Evolutionary conservation across 768 basidiomycete species (phyloP), one percentile per base, ranked within the genome.

Genomic region (Hypholoma fasciculare): DNA sequence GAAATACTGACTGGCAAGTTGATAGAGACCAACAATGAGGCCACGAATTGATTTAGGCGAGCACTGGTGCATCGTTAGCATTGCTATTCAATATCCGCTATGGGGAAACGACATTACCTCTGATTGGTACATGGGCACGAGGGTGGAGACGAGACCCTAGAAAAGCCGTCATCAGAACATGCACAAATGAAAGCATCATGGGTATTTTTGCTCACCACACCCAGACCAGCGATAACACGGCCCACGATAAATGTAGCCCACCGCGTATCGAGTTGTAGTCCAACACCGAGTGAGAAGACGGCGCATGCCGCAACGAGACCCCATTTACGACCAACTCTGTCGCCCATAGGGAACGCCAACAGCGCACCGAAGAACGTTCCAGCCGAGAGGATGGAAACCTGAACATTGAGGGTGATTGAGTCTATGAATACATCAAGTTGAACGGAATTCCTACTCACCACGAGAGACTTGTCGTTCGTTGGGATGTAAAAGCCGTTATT

Each of bases 341-440:
- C 76, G 46, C 63, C 85, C 58, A 73, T 63, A 16, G 73, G 74
- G 42, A 65, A 76, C 14, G 71, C 74, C n/a, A 75, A 54, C 27
- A 90, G 78, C 16, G 84, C 84, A 68, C 87, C 91, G 60, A 90
- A 88, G 80, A 94, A 92, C 26, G 91, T 94, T 55, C 92, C 92
- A 13, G 89, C 90, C 7, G 91, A 93, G 23, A 92, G 83, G 67
- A 91, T 88, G 36, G 84, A 86, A 1, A 67, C 65, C 65, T 67
- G 54, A 23, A 37, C 40, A 42, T 42, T 14, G 38, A 20, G 51
- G n/a, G 38, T 4, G n/a, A 17, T 54, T 13, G 13, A 11, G 23
- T 14, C 23, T 23, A 3, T 16, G 5, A 17, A 11, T 6, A 20
- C 30, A 9, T 30, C 20, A n/a, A 34, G 19, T 37, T 4, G 19